Base-by-base conservation (phyloP, 106 monocot species). In the Acorus gramineus region DNA sequence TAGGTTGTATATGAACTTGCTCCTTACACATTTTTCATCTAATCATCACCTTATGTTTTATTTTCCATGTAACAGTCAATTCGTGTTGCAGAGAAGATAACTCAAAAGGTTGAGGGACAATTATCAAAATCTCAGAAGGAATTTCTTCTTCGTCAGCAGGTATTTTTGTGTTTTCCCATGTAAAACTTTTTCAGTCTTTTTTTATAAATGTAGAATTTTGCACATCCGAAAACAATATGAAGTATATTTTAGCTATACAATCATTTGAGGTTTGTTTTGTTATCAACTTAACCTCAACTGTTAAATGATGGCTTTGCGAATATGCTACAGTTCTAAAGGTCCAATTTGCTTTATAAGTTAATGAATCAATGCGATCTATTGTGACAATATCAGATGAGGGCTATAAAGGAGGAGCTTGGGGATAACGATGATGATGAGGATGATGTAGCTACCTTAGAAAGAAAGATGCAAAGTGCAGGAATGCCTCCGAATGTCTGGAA, bases 371-470 rank as follows among this genome's bases (percentile, higher is more conserved):
- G 46, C 4, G 44, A 45, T 56, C 4, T 56, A 46, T 50, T 14
- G 11, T 6, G 45, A 28, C 42, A 42, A 66, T 62, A 75, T 5
- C 52, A 99, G 98, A 99, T 99, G 98, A 83, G 89, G 66, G 98
- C 96, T 47, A 96, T 96, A 70, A 96, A 96, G 72, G 96, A 96
- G 60, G 96, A 96, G 66, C 82, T 96, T 71, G 96, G 96, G 52
- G 96, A 96, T 62, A 91, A 90, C 66, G 90, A 90, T 70, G 96
- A 96, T 68, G 96, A 96, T 70, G 96, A 96, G 67, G 96, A 96
- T 79, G 96, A 96, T 77, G 56, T 91, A 43, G 90, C 67, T 66
- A 87, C 90, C 4, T 70, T 96, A 63, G 96, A 96, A 71, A 84
- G 90, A 78, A 96, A 96, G 74, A 98, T 98, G 92, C 98, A 98